Conservation (phyloP, 140 eudicot species). For the Senecio squalidus region DNA sequence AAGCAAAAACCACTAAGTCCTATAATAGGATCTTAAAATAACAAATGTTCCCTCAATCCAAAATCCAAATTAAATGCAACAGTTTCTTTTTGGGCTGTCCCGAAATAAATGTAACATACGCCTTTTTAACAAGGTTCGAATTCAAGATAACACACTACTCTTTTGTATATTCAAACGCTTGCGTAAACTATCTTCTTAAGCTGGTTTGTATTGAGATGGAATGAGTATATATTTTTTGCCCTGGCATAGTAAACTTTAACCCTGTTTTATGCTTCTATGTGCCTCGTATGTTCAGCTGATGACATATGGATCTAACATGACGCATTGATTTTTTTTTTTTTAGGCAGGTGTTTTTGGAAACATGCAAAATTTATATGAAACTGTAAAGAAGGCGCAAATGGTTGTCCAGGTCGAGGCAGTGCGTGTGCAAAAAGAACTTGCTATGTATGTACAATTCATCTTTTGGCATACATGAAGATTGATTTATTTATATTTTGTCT, state of each 20-base stretch:
- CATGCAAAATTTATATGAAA: conserved; percentile 89
- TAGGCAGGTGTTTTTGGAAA: conserved; percentile 92
- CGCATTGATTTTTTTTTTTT: conserved; percentile 3
- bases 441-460: conserved; percentile 43
- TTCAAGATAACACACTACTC: neutral
- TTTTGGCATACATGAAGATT: neutral
- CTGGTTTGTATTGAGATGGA: neutral
- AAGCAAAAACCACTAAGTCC: too few species aligned
- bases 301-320: neutral
- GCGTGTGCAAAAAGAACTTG: conserved; percentile 86
- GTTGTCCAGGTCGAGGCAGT: conserved; percentile 99
- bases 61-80: conserved; percentile 11
- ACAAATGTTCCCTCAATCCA: neutral
- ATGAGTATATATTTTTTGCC: neutral
- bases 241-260: neutral
- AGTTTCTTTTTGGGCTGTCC: neutral
- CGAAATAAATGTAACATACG: neutral
- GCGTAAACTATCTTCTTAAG: too few species aligned
- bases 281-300: neutral
- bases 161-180: neutral
- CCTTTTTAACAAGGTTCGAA: neutral
- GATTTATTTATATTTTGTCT: neutral
- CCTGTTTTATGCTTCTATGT: neutral
- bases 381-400: conserved; percentile 96
- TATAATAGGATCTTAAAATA: too few species aligned